Evolutionary conservation across 495 filamentous ascomycete genomes (phyloP), one percentile per base, ranked within the genome.

Genomic region (Annulohypoxylon moriforme): DNA sequence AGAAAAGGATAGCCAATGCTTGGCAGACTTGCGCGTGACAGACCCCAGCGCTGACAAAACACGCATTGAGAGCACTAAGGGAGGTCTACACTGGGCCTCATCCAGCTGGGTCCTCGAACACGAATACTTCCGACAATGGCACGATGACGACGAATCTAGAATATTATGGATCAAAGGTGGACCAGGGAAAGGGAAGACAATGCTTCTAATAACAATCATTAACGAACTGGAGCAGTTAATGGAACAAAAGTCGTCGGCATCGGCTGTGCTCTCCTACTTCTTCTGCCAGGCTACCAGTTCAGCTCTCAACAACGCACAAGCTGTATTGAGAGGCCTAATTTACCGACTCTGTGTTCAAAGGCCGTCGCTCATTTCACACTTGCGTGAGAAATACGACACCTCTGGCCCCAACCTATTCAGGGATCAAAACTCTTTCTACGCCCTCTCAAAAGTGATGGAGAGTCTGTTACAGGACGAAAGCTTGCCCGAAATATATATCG

Each of bases 161-260:
- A 9, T 49, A 47, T 78, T 86, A 29, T 86, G 82, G 84, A 81
- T 87, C 36, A 84, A 78, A 60, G 81, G 80, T 34, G 80, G 77
- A 64, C 75, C 82, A 33, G 83, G 83, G 14, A 84, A 81, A 61
- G 81, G 84, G 36, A 86, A 86, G 77, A 86, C 83, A 2, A 86
- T 86, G 84, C 75, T 85, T 0, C 55, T 87, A 9, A 79, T 72
- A 24, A 80, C 79, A 8, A 80, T 84, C 16, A 20, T 24, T n/a
- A 5, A 47, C 5, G 16, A 20, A 6, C 10, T 18, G 5, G 3
- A 47, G 5, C 34, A 38, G 34, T n/a, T n/a, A n/a, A n/a, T n/a
- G n/a, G n/a, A n/a, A n/a, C n/a, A n/a, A n/a, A 38, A 5, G 4
- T 5, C 34, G 2, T 2, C 4, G 4, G 7, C 5, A 7, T 7